phyloP scores from a whole-genome alignment of 176 grass and related monocot species.

The Alloteropsis semialata region DNA sequence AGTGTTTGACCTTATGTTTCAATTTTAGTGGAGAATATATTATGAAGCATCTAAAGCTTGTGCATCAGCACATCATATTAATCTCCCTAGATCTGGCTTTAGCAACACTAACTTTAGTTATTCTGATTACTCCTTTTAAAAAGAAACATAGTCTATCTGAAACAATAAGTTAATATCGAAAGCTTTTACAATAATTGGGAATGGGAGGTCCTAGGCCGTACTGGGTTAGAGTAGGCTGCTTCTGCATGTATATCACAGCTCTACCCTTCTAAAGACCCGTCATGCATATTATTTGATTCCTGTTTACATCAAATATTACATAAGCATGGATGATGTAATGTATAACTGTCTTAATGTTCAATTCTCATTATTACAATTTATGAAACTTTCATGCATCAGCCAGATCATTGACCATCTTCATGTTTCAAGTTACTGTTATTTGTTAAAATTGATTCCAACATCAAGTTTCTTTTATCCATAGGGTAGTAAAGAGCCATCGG shows the following conservation, averaged over 20 bases:
- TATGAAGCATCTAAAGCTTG: background rate
- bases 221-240: background rate
- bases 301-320: background rate
- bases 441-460: background rate
- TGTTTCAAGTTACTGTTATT: background rate
- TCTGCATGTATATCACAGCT: background rate
- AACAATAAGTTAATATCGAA: background rate
- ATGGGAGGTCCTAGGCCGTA: background rate
- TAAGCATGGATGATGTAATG: background rate
- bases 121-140: background rate
- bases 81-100: background rate
- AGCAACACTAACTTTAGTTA: background rate
- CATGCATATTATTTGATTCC: background rate
- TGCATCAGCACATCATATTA: background rate
- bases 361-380: background rate
- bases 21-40: background rate
- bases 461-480: constrained; percentile 23
- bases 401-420: background rate
- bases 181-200: background rate
- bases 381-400: background rate
- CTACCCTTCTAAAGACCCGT: background rate
- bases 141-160: background rate
- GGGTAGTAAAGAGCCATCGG: constrained; percentile 42
- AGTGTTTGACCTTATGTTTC: background rate
- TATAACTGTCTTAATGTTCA: background rate